Evolutionary conservation across 768 basidiomycete genomes (phyloP).

Genomic region (Stropharia rugosoannulata): DNA sequence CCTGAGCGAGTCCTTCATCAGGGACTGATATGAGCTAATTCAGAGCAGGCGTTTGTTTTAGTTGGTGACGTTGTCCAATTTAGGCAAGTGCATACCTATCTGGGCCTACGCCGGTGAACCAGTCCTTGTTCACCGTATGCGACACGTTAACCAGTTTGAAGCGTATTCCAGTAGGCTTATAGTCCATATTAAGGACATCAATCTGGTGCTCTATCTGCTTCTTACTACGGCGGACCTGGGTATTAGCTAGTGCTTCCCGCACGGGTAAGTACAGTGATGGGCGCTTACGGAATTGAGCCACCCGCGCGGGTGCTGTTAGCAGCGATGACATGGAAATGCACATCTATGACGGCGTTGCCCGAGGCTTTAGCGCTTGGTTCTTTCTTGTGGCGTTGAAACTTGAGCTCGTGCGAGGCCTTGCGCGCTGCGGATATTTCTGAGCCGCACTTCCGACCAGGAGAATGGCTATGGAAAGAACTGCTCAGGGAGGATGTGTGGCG

Average conservation of each 20-base stretch:
- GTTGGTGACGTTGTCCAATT: neutral
- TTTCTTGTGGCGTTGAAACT: neutral
- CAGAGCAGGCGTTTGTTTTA: neutral
- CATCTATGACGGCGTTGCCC: constrained; percentile 15
- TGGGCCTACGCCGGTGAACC: constrained; percentile 37
- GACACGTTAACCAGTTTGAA: constrained; percentile 32
- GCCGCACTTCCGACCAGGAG: constrained; percentile 3
- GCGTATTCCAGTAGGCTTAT: constrained; percentile 27
- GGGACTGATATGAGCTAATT: constrained; percentile 22
- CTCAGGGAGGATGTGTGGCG: neutral
- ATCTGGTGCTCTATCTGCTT: constrained; percentile 31
- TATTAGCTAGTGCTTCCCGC: neutral
- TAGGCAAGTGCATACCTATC: constrained; percentile 24
- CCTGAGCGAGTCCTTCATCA: constrained; percentile 36
- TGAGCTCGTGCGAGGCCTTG: constrained; percentile 3
- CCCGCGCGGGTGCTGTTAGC: constrained; percentile 25
- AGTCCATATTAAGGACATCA: constrained; percentile 36
- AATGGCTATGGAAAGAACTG: neutral
- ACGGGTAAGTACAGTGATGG: neutral
- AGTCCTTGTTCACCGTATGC: constrained; percentile 32
- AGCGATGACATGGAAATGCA: constrained; percentile 26
- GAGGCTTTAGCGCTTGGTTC: neutral
- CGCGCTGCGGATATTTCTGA: constrained; percentile 4
- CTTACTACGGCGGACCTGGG: neutral
- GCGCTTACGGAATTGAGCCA: constrained; percentile 34